phyloP scores from a whole-genome alignment of 2,329 filamentous ascomycete species.

The Curvularia spicifera region DNA sequence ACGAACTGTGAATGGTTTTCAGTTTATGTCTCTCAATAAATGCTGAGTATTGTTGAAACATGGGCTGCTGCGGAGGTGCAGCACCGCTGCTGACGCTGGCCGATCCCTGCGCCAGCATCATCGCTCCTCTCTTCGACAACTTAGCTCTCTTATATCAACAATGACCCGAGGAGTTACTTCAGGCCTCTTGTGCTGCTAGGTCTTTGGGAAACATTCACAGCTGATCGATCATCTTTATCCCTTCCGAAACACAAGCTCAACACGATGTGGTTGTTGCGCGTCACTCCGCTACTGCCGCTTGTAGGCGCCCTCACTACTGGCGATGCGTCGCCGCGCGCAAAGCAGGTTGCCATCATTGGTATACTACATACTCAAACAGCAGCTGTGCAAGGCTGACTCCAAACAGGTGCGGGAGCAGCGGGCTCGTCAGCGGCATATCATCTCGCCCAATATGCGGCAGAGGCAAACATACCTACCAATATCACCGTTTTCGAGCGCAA shows the following conservation, averaged over 20 bases:
- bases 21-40: background rate
- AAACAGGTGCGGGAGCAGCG: slow-evolving; percentile 81
- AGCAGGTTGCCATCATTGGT: slow-evolving; percentile 51
- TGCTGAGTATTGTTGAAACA: background rate
- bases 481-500: slow-evolving; percentile 89
- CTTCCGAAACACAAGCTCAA: background rate
- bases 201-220: background rate
- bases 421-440: slow-evolving; percentile 88
- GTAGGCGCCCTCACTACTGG: slow-evolving; percentile 25
- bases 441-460: slow-evolving; percentile 72
- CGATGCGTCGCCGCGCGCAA: slow-evolving; percentile 25
- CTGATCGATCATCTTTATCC: background rate
- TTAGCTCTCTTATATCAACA: background rate
- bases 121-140: slow-evolving; percentile 6
- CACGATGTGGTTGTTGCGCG: slow-evolving; percentile 23
- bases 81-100: background rate
- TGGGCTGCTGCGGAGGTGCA: background rate
- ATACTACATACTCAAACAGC: background rate
- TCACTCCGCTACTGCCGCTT: slow-evolving; percentile 27
- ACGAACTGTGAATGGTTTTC: background rate
- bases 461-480: slow-evolving; percentile 67
- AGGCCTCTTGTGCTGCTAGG: slow-evolving; percentile 7
- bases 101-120: slow-evolving; percentile 13
- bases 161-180: slow-evolving; percentile 12
- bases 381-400: slow-evolving; percentile 11